Evolutionary conservation across 1,284 basidiomycete genomes (phyloP), one percentile per base, ranked within the genome.

Genomic region (Cryptococcus hybrid): DNA sequence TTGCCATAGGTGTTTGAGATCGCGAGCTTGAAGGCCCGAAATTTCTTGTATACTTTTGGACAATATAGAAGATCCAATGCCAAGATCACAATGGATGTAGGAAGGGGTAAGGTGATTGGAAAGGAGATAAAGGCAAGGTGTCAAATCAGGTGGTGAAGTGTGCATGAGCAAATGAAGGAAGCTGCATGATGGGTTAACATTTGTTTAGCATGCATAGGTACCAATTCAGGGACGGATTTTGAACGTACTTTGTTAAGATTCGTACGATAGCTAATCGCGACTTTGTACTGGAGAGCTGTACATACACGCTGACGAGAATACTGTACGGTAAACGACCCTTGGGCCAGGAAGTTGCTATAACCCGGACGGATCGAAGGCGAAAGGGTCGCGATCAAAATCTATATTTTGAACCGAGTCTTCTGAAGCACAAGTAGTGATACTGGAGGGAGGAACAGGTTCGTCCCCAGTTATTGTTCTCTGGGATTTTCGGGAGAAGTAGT

Each of bases 31-130:
- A 13, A 90, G 80, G 7, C 92, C 92, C 2, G 90, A 92, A 18
- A 92, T 85, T 60, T 90, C 85, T 70, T 88, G 88, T 47, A 95
- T 86, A 3, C 89, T 87, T 62, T 86, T 88, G 5, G 86, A 86
- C 56, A 95, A 84, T 55, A 90, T 83, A 49, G 89, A 87, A 8
- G 83, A 81, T 2, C 90, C 90, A 38, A 92, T 80, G 34, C 88
- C 89, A 30, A 92, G 82, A 71, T 92, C 90, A 55, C 88, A 77
- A 8, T 86, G 80, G 43, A 84, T 80, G 77, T 90, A 92, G 0
- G 88, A 83, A 13, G 92, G 91, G 0, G 86, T 84, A 39, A 96
- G 83, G 39, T 89, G 85, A 75, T 94, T 96, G 34, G 90, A 91
- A 43, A 94, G 81, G 34, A 96, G 84, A 76, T 95, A 96, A n/a